Evolutionary conservation across 1,139 yeast species (phyloP).

Genomic region (Yamadazyma friedrichii): DNA sequence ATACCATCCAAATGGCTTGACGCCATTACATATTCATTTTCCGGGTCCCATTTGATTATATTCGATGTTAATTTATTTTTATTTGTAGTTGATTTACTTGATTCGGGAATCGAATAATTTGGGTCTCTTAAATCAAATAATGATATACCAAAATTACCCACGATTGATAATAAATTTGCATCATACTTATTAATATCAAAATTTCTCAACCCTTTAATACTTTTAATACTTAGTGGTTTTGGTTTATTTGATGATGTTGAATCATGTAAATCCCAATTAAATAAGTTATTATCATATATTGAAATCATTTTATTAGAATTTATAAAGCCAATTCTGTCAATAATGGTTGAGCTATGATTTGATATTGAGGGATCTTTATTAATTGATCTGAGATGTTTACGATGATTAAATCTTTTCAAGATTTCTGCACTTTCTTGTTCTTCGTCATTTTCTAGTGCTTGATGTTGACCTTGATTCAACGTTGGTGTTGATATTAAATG

Average conservation of each 20-base stretch:
- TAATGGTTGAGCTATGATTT: slow-evolving; percentile 23
- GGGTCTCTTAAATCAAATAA: slow-evolving; percentile 61
- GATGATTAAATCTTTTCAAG: slow-evolving; percentile 71
- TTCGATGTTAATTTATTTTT: slow-evolving; percentile 28
- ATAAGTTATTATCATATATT: slow-evolving; percentile 61
- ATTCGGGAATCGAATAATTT: slow-evolving; percentile 34
- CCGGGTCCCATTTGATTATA: slow-evolving; percentile 62
- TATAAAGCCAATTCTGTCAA: slow-evolving; percentile 27
- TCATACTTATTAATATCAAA: slow-evolving; percentile 51
- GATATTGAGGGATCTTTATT: slow-evolving; percentile 20
- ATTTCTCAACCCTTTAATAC: slow-evolving; percentile 48
- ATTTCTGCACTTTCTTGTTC: slow-evolving; percentile 65
- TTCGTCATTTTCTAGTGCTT: slow-evolving; percentile 17
- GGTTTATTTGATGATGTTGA: slow-evolving; percentile 33
- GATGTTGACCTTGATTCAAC: neutral
- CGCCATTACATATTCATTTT: slow-evolving; percentile 60
- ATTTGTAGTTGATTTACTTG: slow-evolving; percentile 15
- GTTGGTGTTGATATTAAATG: slow-evolving; percentile 66
- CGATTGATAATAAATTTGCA: slow-evolving; percentile 45
- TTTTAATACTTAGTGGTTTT: slow-evolving; percentile 51
- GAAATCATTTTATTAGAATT: slow-evolving; percentile 39
- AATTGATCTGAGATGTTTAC: slow-evolving; percentile 48
- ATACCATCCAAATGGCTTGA: slow-evolving; percentile 62
- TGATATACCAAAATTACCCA: slow-evolving; percentile 71
- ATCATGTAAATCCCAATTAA: slow-evolving; percentile 70